Evolutionary conservation across 441 rosid species (phyloP), one percentile per base, ranked within the genome.

Genomic region (Dalechampia spathulata): DNA sequence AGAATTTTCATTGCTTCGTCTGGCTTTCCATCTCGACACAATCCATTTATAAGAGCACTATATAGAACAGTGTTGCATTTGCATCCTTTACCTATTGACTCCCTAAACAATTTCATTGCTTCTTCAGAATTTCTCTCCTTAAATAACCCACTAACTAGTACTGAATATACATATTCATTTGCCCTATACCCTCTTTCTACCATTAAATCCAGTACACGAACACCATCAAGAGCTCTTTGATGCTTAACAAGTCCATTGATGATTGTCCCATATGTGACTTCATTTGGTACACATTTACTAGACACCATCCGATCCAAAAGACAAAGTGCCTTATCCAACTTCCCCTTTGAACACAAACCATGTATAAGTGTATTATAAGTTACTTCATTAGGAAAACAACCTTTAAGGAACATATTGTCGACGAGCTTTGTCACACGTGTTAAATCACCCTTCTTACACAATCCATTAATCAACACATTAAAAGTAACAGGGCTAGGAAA

Each of bases 361-460:
- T 89, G 88, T 53, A 93, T 86, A 40, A 93, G 92, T 1, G 82
- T 85, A 59, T 93, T 93, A 66, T 89, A 93, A 16, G 99, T 93
- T 17, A 75, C 84, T 74, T 74, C 74, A 72, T 83, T 85, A 4
- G 96, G 96, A 50, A 45, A 63, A 74, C 97, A 89, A 14, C 96
- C 97, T 67, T 93, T 89, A 4, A 93, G 88, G 72, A 82, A 83
- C 96, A 93, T 93, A 64, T 89, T 89, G 43, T 93, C 92, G 46
- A 87, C 87, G 50, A 93, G 80, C 80, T 89, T 93, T 5, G 90
- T 78, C 6, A 83, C 96, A 14, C 95, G 72, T 14, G 63, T 59
- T 71, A 89, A 70, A 64, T 85, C 79, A 23, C 99, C 95, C 70
- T 81, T 83, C 78, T 75, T 89, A 71, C 96, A 93, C 49, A 93